phyloP scores from a whole-genome alignment of 371 early-diverging fungal species.

The Scutellospora calospora region DNA sequence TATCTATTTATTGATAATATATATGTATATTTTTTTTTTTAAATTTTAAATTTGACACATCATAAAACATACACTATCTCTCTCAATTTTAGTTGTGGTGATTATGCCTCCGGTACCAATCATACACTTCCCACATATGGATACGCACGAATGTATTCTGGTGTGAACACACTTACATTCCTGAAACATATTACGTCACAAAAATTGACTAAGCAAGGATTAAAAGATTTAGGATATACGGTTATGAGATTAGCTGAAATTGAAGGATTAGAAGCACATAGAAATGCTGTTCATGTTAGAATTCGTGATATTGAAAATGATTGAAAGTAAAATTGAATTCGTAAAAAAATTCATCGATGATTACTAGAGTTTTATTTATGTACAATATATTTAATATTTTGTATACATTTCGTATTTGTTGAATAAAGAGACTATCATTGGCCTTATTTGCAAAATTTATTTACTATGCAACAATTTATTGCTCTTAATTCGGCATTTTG shows the following conservation, averaged over 20 bases:
- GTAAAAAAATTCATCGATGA: too few species aligned
- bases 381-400: too few species aligned
- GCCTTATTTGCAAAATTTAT: too few species aligned
- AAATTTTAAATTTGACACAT: not conserved
- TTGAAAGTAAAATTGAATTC: not conserved
- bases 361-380: too few species aligned
- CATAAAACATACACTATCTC: not conserved
- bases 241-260: slow-evolving; percentile 94
- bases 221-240: slow-evolving; percentile 84
- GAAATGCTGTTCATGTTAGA: slow-evolving; percentile 95
- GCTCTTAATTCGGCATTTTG: too few species aligned
- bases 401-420: too few species aligned
- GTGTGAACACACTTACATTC: slow-evolving; percentile 94
- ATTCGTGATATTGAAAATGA: slow-evolving; percentile 61
- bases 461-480: too few species aligned
- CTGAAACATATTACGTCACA: slow-evolving; percentile 97
- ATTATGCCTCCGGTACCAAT: slow-evolving; percentile 99
- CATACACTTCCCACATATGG: slow-evolving; percentile 99
- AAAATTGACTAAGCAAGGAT: slow-evolving; percentile 87
- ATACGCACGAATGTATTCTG: slow-evolving; percentile 96
- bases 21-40: not conserved
- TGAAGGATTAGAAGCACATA: slow-evolving; percentile 95
- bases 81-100: slow-evolving; percentile 83
- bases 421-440: too few species aligned
- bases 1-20: slow-evolving; percentile 46